phyloP scores from a whole-genome alignment of 768 basidiomycete genomes.

The Mycena vulgaris region DNA sequence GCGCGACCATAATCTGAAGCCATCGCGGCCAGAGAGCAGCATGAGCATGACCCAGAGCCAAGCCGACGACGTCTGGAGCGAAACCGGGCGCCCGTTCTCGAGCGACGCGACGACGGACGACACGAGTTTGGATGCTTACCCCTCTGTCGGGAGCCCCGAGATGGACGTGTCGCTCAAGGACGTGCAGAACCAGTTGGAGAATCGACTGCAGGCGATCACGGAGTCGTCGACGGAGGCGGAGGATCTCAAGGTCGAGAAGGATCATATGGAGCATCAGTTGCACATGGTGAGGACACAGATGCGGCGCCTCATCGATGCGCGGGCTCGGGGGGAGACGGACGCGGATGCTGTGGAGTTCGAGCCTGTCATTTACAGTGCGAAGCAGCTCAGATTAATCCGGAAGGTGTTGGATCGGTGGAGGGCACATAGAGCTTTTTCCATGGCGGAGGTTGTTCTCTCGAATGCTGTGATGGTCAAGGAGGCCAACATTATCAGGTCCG shows the following conservation, averaged over 20 bases:
- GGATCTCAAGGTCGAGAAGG: slow-evolving; percentile 90
- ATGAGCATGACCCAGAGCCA: slow-evolving; percentile 69
- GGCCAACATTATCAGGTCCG: slow-evolving; percentile 92
- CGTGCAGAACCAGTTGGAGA: slow-evolving; percentile 83
- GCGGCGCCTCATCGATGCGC: slow-evolving; percentile 83
- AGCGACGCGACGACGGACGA: slow-evolving; percentile 90
- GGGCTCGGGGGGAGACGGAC: slow-evolving; percentile 84
- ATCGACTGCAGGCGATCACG: slow-evolving; percentile 73
- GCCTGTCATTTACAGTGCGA: slow-evolving; percentile 86
- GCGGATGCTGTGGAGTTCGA: slow-evolving; percentile 76
- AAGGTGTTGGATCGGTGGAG: slow-evolving; percentile 91
- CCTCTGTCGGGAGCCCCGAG: slow-evolving; percentile 76
- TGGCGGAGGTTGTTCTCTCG: slow-evolving; percentile 91
- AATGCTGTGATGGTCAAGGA: slow-evolving; percentile 93
- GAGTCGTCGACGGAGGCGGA: slow-evolving; percentile 78
- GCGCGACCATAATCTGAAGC: slow-evolving; percentile 83
- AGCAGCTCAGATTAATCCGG: slow-evolving; percentile 85
- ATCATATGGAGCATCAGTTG: slow-evolving; percentile 93
- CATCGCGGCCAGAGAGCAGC: slow-evolving; percentile 89
- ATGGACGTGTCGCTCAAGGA: slow-evolving; percentile 77
- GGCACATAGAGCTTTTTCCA: slow-evolving; percentile 86
- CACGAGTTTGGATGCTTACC: slow-evolving; percentile 82
- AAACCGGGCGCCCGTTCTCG: slow-evolving; percentile 83
- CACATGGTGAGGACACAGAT: slow-evolving; percentile 86
- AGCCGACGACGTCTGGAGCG: slow-evolving; percentile 92